Percentiles rank a stretch among this genome's conserved stretches.
Evolutionary conservation across 2,329 filamentous ascomycete genomes (phyloP).

Genomic region (Colletotrichum scovillei): DNA sequence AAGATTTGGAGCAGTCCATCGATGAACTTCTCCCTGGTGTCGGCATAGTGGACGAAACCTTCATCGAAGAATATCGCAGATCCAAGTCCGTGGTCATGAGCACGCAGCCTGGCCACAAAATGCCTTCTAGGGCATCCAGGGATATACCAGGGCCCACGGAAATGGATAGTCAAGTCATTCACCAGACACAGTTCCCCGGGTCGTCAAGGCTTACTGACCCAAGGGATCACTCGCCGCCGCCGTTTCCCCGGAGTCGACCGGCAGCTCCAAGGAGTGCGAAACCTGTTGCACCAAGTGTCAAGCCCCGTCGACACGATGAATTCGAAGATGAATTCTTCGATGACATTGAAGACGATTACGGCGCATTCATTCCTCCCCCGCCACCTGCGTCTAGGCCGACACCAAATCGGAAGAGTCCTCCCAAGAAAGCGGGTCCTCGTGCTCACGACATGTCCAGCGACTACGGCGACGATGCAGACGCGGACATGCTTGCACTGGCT

Average conservation of each 20-base stretch:
- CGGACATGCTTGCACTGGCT: slow-evolving; percentile 64
- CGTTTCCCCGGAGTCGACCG: slow-evolving; percentile 36
- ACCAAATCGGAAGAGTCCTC: slow-evolving; percentile 18
- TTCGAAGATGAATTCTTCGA: slow-evolving; percentile 47
- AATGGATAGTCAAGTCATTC: slow-evolving; percentile 59
- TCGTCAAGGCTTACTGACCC: slow-evolving; percentile 30
- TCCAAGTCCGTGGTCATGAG: slow-evolving; percentile 41
- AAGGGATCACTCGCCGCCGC: slow-evolving; percentile 31
- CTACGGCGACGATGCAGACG: slow-evolving; percentile 61
- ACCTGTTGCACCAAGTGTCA: not conserved
- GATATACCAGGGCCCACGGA: slow-evolving; percentile 38
- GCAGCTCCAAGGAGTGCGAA: not conserved
- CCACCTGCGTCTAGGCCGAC: slow-evolving; percentile 4
- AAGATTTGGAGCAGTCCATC: slow-evolving; percentile 53
- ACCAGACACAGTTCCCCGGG: slow-evolving; percentile 61
- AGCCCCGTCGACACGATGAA: slow-evolving; percentile 37
- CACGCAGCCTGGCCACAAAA: slow-evolving; percentile 41
- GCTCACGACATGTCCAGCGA: slow-evolving; percentile 52
- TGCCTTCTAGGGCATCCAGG: not conserved
- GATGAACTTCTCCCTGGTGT: slow-evolving; percentile 54
- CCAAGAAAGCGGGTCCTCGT: slow-evolving; percentile 34
- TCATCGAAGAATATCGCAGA: slow-evolving; percentile 46
- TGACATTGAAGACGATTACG: slow-evolving; percentile 37
- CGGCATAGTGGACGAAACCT: slow-evolving; percentile 56
- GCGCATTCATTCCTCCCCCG: slow-evolving; percentile 3